Conservation (phyloP, 306 rosid genomes). For the Lablab purpureus region DNA sequence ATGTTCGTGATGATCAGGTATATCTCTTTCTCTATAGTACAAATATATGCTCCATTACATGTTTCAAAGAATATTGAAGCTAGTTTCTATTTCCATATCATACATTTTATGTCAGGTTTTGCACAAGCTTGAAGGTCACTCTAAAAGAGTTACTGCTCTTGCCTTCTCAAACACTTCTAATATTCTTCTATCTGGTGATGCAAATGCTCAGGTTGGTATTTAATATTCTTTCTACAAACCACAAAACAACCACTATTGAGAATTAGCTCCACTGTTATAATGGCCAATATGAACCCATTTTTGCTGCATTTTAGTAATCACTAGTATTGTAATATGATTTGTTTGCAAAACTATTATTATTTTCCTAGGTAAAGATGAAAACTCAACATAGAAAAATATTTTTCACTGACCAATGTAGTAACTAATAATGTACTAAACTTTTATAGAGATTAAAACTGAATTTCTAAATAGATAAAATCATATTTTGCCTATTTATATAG, state of each 20-base stretch:
- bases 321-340: too few relatives aligned
- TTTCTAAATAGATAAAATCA: too few relatives aligned
- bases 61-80: background rate
- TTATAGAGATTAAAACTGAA: too few relatives aligned
- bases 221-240: background rate
- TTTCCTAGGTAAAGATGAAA: too few relatives aligned
- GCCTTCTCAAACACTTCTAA: slow-evolving; percentile 51
- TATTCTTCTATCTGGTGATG: slow-evolving; percentile 53
- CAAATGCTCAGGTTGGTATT: slow-evolving; percentile 35
- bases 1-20: slow-evolving; percentile 23
- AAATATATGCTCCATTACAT: background rate
- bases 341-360: too few relatives aligned
- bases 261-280: too few relatives aligned
- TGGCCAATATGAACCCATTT: too few relatives aligned
- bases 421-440: too few relatives aligned
- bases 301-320: too few relatives aligned
- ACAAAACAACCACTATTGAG: background rate
- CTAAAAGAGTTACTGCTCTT: slow-evolving; percentile 49
- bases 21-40: background rate
- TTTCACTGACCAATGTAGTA: too few relatives aligned
- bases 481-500: background rate
- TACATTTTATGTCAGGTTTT: slow-evolving; percentile 1
- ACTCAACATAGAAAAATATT: too few relatives aligned
- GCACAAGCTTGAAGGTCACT: slow-evolving; percentile 47
- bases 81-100: background rate